These are phyloP conservation scores for Phytopythium kandeliae DNA, from an alignment of 352 stramenopile species.

Conservation along the genomic window DNA sequence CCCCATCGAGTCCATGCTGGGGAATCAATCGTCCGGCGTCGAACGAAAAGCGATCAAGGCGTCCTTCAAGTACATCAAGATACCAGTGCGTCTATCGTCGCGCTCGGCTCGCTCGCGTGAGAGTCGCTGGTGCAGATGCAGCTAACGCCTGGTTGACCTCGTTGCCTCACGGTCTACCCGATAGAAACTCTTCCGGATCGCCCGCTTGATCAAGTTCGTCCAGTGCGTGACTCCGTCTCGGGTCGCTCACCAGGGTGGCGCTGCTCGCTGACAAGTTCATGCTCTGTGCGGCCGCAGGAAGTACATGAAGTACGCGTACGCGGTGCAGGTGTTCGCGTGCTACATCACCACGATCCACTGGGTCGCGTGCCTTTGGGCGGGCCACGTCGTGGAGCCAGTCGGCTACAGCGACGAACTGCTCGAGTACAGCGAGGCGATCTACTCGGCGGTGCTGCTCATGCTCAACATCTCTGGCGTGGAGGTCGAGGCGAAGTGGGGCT, in stretches of 20 bases:
- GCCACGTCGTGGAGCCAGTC: constrained; percentile 20
- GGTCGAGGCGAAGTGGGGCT: constrained; percentile 30
- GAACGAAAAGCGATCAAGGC: constrained; percentile 60
- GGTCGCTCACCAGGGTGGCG: no score
- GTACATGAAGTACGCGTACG: constrained; percentile 60
- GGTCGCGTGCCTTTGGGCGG: constrained; percentile 49
- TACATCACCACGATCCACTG: constrained; percentile 62
- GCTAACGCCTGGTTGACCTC: constrained; percentile 4
- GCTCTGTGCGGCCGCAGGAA: constrained; percentile 38
- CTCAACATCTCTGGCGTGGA: constrained; percentile 43
- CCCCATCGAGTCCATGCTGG: constrained; percentile 40
- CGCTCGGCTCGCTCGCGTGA: no score
- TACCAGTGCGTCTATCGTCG: constrained; percentile 45
- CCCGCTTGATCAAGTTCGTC: constrained; percentile 58
- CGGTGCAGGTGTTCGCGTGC: constrained; percentile 39
- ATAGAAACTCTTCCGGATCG: constrained; percentile 61
- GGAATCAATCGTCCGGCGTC: constrained; percentile 19
- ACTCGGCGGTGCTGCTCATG: constrained; percentile 35
- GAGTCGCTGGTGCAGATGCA: no score
- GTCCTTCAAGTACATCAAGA: constrained; percentile 58
- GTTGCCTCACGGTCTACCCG: neutral
- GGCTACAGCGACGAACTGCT: constrained; percentile 26
- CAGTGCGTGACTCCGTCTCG: no score
- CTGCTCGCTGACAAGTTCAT: no score
- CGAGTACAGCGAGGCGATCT: constrained; percentile 44